These are phyloP conservation scores for Pythium volutum DNA, from an alignment of 352 stramenopile species.

Conservation along the genomic window DNA sequence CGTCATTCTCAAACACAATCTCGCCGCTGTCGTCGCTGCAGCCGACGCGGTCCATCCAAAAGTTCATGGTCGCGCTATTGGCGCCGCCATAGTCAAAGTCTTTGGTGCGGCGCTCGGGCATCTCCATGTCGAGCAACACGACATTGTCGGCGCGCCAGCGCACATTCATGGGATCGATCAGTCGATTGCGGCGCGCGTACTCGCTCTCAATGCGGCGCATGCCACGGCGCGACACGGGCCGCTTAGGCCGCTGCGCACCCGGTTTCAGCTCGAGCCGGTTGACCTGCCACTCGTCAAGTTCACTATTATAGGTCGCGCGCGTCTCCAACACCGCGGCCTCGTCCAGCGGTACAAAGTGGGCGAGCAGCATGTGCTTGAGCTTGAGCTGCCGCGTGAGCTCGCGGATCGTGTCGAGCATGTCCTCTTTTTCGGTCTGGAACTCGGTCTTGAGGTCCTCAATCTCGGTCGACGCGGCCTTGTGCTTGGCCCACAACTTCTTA, in stretches of 20 bases:
- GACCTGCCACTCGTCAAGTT: conserved; percentile 90
- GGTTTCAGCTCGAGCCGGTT: conserved; percentile 60
- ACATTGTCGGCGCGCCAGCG: conserved; percentile 91
- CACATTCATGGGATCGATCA: conserved; percentile 84
- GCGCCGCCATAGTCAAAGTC: conserved; percentile 67
- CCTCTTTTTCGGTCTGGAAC: conserved; percentile 93
- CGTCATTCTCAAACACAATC: conserved; percentile 51
- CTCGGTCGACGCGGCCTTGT: conserved; percentile 87
- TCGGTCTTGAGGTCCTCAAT: conserved; percentile 92
- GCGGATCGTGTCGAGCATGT: conserved; percentile 94
- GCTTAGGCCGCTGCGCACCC: conserved; percentile 47
- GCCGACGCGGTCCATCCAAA: conserved; percentile 54
- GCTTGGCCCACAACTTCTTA: conserved; percentile 94
- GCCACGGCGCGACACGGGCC: conserved; percentile 62
- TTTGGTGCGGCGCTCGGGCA: conserved; percentile 75
- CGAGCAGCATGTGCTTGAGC: conserved; percentile 92
- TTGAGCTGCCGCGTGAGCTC: conserved; percentile 94
- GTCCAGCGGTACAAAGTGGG: conserved; percentile 84
- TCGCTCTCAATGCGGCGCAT: conserved; percentile 89
- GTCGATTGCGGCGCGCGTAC: conserved; percentile 78
- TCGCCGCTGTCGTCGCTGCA: conserved; percentile 47
- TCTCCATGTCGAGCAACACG: conserved; percentile 87
- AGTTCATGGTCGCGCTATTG: conserved; percentile 48
- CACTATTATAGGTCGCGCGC: conserved; percentile 85
- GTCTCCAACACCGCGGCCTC: conserved; percentile 73